Percentiles rank a stretch among this genome's conserved stretches.
phyloP scores from a whole-genome alignment of 75 land plant species.

The Isoetes taiwanensis region DNA sequence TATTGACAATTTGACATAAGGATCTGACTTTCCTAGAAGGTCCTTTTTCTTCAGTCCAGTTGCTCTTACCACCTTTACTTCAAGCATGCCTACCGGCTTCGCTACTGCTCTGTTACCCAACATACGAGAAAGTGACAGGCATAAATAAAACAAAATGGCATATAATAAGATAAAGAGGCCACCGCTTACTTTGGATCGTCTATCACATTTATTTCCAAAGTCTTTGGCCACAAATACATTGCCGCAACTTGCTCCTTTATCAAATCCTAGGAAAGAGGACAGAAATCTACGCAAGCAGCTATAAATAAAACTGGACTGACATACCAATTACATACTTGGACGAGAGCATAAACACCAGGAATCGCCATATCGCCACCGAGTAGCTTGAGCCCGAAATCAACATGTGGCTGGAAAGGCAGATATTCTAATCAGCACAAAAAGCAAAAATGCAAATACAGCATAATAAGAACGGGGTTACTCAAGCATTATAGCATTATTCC shows the following conservation, averaged over 20 bases:
- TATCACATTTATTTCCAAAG: conserved; percentile 66
- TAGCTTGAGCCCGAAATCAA: conserved; percentile 85
- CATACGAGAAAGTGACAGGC: neutral
- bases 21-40: conserved; percentile 80
- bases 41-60: conserved; percentile 69
- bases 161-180: neutral
- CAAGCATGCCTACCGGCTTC: conserved; percentile 84
- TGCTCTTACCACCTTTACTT: conserved; percentile 70
- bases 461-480: too few relatives aligned
- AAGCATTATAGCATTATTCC: too few relatives aligned
- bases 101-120: conserved; percentile 29
- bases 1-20: conserved; percentile 72
- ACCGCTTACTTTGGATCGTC: conserved; percentile 32
- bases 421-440: too few relatives aligned
- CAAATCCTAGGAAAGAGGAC: conserved; percentile 67
- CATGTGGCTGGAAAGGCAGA: conserved; percentile 55
- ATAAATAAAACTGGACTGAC: neutral
- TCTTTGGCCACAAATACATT: conserved; percentile 88
- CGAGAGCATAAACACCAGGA: conserved; percentile 73
- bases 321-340: conserved; percentile 44
- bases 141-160: neutral
- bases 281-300: neutral
- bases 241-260: conserved; percentile 75
- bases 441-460: too few relatives aligned
- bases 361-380: conserved; percentile 93